phyloP scores from a whole-genome alignment of 805 yeast genomes.

The Pichia kluyveri region DNA sequence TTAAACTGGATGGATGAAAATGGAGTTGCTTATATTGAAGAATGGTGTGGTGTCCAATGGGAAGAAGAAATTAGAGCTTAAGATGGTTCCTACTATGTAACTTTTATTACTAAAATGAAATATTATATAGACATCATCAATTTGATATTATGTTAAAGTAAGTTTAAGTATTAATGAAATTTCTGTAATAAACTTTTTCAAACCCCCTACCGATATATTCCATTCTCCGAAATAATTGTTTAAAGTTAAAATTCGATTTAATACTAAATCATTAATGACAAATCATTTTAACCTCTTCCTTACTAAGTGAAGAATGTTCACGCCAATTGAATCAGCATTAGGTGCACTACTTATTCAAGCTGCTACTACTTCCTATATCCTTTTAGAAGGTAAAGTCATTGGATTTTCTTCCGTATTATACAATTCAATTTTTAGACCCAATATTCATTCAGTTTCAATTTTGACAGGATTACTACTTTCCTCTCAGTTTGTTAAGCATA shows the following conservation, averaged over 20 bases:
- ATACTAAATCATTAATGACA: no score
- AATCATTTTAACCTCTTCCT: no score
- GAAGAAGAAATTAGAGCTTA: slow-evolving; percentile 11
- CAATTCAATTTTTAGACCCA: slow-evolving; percentile 22
- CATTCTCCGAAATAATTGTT: no score
- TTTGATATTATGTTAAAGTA: no score
- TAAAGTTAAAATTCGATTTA: no score
- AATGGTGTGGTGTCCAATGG: slow-evolving; percentile 23
- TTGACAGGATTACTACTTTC: slow-evolving; percentile 30
- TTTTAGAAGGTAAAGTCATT: slow-evolving; percentile 31
- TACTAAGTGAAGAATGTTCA: slow-evolving; percentile 8
- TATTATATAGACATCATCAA: no score
- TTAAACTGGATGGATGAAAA: slow-evolving; percentile 11
- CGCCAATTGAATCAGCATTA: slow-evolving; percentile 33
- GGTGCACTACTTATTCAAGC: slow-evolving; percentile 41
- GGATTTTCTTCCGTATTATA: slow-evolving; percentile 39
- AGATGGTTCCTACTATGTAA: no score
- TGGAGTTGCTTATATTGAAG: slow-evolving; percentile 17
- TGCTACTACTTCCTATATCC: slow-evolving; percentile 34
- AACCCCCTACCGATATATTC: no score
- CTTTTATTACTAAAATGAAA: no score
- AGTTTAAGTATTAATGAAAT: no score
- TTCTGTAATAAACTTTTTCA: no score
- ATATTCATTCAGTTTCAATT: slow-evolving; percentile 23
- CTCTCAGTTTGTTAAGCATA: slow-evolving; percentile 12